Evolutionary conservation across 305 asterid genomes (phyloP).

Genomic region (Fraxinus paxiana): DNA sequence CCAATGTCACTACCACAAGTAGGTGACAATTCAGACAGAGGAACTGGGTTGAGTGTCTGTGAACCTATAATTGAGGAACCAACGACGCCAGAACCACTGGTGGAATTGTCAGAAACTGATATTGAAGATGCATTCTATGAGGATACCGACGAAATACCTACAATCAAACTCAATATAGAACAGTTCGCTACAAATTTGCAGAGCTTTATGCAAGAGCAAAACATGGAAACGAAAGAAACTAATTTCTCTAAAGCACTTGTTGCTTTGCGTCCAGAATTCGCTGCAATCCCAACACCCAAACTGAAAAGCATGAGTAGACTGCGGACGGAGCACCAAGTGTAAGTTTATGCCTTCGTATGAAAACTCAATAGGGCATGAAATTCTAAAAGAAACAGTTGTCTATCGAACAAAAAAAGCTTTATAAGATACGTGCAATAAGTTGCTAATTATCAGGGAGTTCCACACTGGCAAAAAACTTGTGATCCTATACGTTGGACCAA

Average conservation of each 20-base stretch:
- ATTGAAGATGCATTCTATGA: conserved; percentile 79
- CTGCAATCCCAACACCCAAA: conserved; percentile 73
- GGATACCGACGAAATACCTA: conserved; percentile 91
- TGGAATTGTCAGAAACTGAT: conserved; percentile 52
- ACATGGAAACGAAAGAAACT: conserved; percentile 54
- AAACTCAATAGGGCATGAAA: not conserved
- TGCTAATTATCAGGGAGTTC: not conserved
- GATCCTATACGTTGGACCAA: not conserved
- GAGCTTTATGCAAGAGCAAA: conserved; percentile 52
- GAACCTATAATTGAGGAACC: conserved; percentile 89
- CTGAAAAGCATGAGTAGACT: conserved; percentile 71
- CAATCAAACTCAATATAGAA: conserved; percentile 64
- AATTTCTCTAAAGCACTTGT: conserved; percentile 81
- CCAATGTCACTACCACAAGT: conserved; percentile 47
- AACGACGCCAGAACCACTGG: conserved; percentile 58
- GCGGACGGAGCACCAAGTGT: conserved; percentile 97
- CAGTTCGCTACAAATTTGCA: conserved; percentile 60
- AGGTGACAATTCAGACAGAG: conserved; percentile 31
- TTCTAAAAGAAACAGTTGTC: not conserved
- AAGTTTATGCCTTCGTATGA: conserved; percentile 31
- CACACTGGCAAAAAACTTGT: not conserved
- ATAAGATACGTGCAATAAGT: not conserved
- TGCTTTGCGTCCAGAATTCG: conserved; percentile 59
- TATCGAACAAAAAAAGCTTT: not conserved
- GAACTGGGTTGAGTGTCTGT: conserved; percentile 23